Percentiles rank a stretch among this genome's conserved stretches.
These are phyloP conservation scores for Agrostemma githago DNA, from an alignment of 148 eudicot genomes.

Conservation along the genomic window DNA sequence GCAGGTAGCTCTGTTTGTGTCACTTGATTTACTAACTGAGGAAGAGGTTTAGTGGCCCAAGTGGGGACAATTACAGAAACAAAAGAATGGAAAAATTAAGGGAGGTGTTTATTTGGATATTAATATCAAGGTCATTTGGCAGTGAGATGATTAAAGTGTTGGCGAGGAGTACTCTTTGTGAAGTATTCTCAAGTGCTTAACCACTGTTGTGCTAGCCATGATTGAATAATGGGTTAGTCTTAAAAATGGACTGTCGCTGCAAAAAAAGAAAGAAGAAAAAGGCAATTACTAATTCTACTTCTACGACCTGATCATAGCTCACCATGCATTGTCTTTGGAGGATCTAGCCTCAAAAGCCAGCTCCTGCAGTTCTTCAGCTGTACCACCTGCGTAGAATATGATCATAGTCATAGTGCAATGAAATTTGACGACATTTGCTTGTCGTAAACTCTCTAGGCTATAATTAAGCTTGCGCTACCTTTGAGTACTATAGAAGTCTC, in stretches of 20 bases:
- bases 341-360: conserved; percentile 85
- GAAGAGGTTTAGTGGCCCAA: too few relatives aligned
- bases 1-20: too few relatives aligned
- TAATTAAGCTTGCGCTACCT: conserved; percentile 27
- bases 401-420: conserved; percentile 1
- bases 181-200: background rate
- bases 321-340: conserved; percentile 78
- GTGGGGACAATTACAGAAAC: background rate
- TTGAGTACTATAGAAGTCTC: conserved; percentile 35
- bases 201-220: background rate
- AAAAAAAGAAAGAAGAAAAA: background rate
- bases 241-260: background rate
- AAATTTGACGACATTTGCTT: background rate
- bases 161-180: background rate
- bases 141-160: background rate
- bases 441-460: background rate
- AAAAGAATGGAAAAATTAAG: background rate
- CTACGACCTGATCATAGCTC: conserved; percentile 38
- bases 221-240: background rate
- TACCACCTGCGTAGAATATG: conserved; percentile 43
- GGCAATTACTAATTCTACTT: background rate
- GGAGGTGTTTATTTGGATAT: background rate
- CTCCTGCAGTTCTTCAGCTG: conserved; percentile 50
- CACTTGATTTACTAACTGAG: too few relatives aligned
- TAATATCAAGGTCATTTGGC: background rate